These are phyloP conservation scores for Kingdonia uniflora DNA, from an alignment of 164 flowering plant species.

Conservation along the genomic window DNA sequence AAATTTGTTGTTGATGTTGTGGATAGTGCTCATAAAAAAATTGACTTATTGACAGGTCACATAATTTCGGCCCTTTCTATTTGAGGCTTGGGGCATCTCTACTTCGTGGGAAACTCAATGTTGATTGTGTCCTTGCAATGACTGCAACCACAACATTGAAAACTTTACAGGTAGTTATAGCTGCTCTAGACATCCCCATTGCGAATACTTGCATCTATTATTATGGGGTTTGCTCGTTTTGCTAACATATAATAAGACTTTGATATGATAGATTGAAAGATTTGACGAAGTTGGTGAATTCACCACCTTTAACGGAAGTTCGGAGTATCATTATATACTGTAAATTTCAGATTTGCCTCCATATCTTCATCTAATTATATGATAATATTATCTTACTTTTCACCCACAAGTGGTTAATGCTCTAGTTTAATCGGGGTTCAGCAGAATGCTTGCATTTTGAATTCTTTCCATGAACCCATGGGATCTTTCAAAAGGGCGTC, in stretches of 20 bases:
- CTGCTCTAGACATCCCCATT: conserved; percentile 68
- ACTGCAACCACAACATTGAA: conserved; percentile 90
- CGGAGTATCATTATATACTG: conserved; percentile 82
- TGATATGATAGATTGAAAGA: conserved; percentile 56
- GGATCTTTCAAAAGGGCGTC: too few relatives aligned
- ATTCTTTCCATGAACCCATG: too few relatives aligned
- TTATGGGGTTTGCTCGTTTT: too few relatives aligned
- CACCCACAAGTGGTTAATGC: too few relatives aligned
- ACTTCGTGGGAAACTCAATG: conserved; percentile 53
- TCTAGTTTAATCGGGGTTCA: too few relatives aligned
- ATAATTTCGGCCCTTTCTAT: conserved; percentile 93
- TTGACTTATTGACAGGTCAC: conserved; percentile 55
- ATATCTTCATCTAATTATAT: neutral
- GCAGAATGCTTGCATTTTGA: too few relatives aligned
- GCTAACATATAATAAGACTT: too few relatives aligned
- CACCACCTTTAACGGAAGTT: conserved; percentile 49
- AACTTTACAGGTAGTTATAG: conserved; percentile 60
- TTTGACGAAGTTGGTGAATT: conserved; percentile 52
- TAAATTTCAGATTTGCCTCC: conserved; percentile 74
- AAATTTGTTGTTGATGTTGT: too few relatives aligned
- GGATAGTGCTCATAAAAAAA: neutral
- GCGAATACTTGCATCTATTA: conserved; percentile 24
- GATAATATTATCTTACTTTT: too few relatives aligned
- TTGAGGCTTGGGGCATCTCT: conserved; percentile 87
- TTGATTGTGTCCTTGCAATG: conserved; percentile 84